These are phyloP conservation scores for Chenopodium quinoa DNA, from an alignment of 148 eudicot genomes.

Conservation along the genomic window DNA sequence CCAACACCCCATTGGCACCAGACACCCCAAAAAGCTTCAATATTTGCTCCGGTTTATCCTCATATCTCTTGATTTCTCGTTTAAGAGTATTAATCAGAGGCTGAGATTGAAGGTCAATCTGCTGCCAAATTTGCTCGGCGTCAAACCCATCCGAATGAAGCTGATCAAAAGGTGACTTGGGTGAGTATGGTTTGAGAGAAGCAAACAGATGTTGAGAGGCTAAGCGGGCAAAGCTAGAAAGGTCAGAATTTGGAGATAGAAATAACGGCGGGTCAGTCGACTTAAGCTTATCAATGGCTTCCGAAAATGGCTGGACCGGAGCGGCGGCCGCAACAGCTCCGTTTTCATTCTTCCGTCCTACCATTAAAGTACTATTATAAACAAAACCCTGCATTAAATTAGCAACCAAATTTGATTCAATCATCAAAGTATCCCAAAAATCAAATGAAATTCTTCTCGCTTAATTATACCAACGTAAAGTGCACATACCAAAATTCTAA, in stretches of 20 bases:
- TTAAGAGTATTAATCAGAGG: slow-evolving; percentile 52
- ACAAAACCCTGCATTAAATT: no score
- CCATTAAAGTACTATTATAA: no score
- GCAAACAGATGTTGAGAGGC: slow-evolving; percentile 55
- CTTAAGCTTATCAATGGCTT: slow-evolving; percentile 55
- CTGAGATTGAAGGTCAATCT: slow-evolving; percentile 70
- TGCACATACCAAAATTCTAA: no score
- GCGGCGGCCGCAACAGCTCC: no score
- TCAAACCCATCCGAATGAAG: slow-evolving; percentile 71
- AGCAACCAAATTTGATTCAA: no score
- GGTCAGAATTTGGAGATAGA: slow-evolving; percentile 52
- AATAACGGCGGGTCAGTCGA: slow-evolving; percentile 62
- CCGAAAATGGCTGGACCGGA: neutral
- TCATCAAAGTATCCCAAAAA: no score
- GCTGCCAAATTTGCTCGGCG: slow-evolving; percentile 95
- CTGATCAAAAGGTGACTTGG: slow-evolving; percentile 59
- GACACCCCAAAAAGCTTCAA: slow-evolving; percentile 31
- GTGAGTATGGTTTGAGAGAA: slow-evolving; percentile 56
- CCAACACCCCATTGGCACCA: slow-evolving; percentile 22
- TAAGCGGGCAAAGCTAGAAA: slow-evolving; percentile 50
- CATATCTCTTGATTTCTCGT: slow-evolving; percentile 53
- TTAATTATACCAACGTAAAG: no score
- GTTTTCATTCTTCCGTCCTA: no score
- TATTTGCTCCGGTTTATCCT: slow-evolving; percentile 58
- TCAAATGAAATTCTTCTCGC: no score